These are phyloP conservation scores for Chlorociboria aeruginascens DNA, from an alignment of 495 filamentous ascomycete species.

Conservation along the genomic window DNA sequence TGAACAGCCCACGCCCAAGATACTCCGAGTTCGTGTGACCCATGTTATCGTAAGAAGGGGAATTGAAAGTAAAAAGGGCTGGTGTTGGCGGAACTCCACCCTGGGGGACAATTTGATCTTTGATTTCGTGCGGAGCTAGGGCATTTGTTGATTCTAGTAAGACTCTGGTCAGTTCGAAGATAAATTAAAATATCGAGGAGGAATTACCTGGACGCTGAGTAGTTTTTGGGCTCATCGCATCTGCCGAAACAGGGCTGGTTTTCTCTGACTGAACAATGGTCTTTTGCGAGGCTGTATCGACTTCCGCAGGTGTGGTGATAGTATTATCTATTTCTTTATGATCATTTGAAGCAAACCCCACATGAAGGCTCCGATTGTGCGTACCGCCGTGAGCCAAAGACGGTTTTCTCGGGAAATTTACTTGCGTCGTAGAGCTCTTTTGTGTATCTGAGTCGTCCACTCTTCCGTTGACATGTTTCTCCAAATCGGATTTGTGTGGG, in stretches of 20 bases:
- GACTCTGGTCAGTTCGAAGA: not conserved
- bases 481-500: no score
- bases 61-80: slow-evolving; percentile 22
- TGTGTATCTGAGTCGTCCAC: no score
- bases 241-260: not conserved
- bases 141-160: not conserved
- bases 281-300: no score
- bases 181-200: not conserved
- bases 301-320: no score
- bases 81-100: slow-evolving; percentile 1
- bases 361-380: slow-evolving; percentile 26
- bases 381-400: slow-evolving; percentile 4
- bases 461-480: no score
- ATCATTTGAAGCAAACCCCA: slow-evolving; percentile 42
- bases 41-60: slow-evolving; percentile 20
- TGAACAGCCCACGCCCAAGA: not conserved
- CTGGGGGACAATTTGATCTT: not conserved
- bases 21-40: slow-evolving; percentile 10
- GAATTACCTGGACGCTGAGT: not conserved
- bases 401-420: not conserved
- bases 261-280: no score
- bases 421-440: no score
- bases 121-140: not conserved
- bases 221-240: not conserved
- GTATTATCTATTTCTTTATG: slow-evolving; percentile 4